Conservation (phyloP, 768 basidiomycete genomes). For the Astraeus odoratus region DNA sequence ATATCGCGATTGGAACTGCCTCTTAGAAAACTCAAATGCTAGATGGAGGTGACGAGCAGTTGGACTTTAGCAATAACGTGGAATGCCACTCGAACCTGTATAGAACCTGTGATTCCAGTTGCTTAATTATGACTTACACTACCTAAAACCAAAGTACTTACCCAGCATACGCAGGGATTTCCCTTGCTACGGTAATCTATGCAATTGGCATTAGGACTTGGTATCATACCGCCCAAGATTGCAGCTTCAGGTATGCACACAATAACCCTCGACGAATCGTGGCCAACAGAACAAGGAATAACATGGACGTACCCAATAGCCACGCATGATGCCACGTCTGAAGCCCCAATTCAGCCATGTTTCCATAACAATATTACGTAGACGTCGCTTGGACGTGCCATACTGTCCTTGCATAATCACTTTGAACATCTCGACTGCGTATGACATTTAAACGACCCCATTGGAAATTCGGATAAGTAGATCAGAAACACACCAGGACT, state of each 20-base stretch:
- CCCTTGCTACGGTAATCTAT: conserved; percentile 83
- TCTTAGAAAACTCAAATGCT: conserved; percentile 90
- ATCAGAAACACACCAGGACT: conserved; percentile 60
- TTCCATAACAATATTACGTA: conserved; percentile 64
- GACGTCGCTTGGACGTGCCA: conserved; percentile 68
- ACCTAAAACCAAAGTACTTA: conserved; percentile 4
- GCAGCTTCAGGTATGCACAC: too few species aligned
- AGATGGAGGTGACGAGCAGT: not conserved
- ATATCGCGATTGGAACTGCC: conserved; percentile 57
- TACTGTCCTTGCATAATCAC: conserved; percentile 97
- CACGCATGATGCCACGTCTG: conserved; percentile 85
- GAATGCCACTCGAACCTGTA: conserved; percentile 34
- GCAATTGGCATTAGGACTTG: not conserved
- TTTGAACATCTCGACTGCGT: conserved; percentile 93
- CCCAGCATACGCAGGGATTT: conserved; percentile 96
- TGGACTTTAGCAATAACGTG: too few species aligned
- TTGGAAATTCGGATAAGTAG: too few species aligned
- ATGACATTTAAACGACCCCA: not conserved
- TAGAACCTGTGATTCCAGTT: conserved; percentile 48
- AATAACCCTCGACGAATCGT: too few species aligned
- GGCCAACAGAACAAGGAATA: too few species aligned
- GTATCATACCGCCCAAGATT: too few species aligned
- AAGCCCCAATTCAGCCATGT: conserved; percentile 90
- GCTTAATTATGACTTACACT: too few species aligned
- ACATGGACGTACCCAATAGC: conserved; percentile 73